Conservation (phyloP, 192 early-diverging fungal genomes). For the Thamnidium elegans region DNA sequence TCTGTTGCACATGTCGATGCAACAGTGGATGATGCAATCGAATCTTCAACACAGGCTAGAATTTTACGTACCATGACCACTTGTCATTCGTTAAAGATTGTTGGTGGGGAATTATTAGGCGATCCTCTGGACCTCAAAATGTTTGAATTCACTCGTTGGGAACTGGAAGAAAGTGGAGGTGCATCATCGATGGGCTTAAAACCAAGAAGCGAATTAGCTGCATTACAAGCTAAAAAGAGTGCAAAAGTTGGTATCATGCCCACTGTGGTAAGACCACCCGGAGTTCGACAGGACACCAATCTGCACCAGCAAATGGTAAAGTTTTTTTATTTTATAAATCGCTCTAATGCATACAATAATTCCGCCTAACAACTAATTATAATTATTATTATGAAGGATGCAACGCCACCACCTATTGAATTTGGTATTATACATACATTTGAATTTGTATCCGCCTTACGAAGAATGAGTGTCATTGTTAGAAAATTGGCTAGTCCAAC, state of each 20-base stretch:
- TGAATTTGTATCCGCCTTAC: conserved; percentile 87
- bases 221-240: conserved; percentile 21
- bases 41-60: conserved; percentile 16
- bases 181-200: conserved; percentile 25
- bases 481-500: conserved; percentile 60
- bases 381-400: not conserved
- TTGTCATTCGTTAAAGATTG: conserved; percentile 86
- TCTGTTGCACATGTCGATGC: not conserved
- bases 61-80: conserved; percentile 69
- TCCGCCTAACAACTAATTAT: not conserved
- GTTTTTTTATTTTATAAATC: not conserved
- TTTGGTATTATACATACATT: conserved; percentile 84
- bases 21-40: conserved; percentile 4
- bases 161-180: conserved; percentile 82
- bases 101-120: conserved; percentile 86
- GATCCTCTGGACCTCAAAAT: conserved; percentile 97
- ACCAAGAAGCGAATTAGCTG: conserved; percentile 20
- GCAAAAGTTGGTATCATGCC: conserved; percentile 55
- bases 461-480: conserved; percentile 92
- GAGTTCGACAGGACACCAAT: conserved; percentile 42
- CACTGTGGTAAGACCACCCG: conserved; percentile 86
- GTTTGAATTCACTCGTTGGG: conserved; percentile 96
- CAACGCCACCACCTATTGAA: conserved; percentile 46
- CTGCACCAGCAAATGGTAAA: not conserved
- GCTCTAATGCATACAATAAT: not conserved